Evolutionary conservation across 2,329 filamentous ascomycete genomes (phyloP).

Genomic region (Colletotrichum eremochloae): DNA sequence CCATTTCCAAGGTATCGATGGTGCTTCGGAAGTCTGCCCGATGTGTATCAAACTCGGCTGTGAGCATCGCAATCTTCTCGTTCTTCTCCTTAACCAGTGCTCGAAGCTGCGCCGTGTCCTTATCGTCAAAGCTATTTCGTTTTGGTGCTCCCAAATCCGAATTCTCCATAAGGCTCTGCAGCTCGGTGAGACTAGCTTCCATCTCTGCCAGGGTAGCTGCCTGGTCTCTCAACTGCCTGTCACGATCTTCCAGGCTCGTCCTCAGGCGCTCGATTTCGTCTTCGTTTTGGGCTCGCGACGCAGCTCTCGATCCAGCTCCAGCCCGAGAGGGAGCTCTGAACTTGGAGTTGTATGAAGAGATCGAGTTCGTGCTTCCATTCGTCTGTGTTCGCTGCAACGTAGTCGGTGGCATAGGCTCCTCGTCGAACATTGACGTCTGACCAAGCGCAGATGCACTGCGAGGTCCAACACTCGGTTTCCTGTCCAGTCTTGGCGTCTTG

Average conservation of each 20-base stretch:
- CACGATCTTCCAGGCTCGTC: slow-evolving; percentile 83
- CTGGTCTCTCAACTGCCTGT: slow-evolving; percentile 91
- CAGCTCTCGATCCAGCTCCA: slow-evolving; percentile 50
- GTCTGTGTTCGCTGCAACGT: slow-evolving; percentile 65
- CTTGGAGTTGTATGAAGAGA: slow-evolving; percentile 67
- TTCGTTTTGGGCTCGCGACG: slow-evolving; percentile 65
- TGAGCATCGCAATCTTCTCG: slow-evolving; percentile 93
- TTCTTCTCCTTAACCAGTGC: slow-evolving; percentile 93
- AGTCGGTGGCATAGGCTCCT: slow-evolving; percentile 70
- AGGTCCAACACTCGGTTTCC: slow-evolving; percentile 65
- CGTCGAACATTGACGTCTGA: slow-evolving; percentile 60
- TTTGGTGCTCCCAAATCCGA: slow-evolving; percentile 58
- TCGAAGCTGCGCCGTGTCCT: slow-evolving; percentile 82
- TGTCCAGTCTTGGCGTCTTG: slow-evolving; percentile 65
- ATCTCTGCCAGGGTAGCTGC: slow-evolving; percentile 86
- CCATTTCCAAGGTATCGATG: slow-evolving; percentile 95
- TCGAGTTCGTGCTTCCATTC: slow-evolving; percentile 67
- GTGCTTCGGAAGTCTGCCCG: slow-evolving; percentile 96
- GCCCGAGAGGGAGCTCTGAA: slow-evolving; percentile 66
- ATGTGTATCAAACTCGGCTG: slow-evolving; percentile 93
- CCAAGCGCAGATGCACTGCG: slow-evolving; percentile 73
- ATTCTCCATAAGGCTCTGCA: slow-evolving; percentile 76
- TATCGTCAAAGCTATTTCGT: slow-evolving; percentile 70
- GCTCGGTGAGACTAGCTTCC: slow-evolving; percentile 87
- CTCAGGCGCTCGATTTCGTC: slow-evolving; percentile 82